These are phyloP conservation scores for Penicillium verhagenii DNA, from an alignment of 495 filamentous ascomycete species.

Conservation along the genomic window DNA sequence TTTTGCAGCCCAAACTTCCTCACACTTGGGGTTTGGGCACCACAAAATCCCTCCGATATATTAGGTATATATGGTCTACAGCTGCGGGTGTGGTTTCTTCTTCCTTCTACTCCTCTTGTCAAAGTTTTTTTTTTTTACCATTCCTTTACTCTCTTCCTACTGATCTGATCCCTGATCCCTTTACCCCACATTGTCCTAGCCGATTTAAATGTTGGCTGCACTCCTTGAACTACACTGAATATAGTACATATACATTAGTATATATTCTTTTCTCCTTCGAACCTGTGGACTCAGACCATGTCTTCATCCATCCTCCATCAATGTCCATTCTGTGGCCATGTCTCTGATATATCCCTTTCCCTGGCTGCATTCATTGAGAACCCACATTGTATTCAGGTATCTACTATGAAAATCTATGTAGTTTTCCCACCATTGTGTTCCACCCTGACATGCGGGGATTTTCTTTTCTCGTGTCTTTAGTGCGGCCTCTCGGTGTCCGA, in stretches of 20 bases:
- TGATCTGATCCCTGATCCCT: background rate
- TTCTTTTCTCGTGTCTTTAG: conserved; percentile 16
- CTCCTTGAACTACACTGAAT: background rate
- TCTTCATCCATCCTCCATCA: conserved; percentile 36
- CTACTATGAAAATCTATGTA: background rate
- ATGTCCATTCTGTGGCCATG: conserved; percentile 38
- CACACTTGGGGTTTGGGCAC: background rate
- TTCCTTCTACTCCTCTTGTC: background rate
- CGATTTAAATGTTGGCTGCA: background rate
- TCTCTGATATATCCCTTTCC: conserved; percentile 32
- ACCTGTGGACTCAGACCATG: conserved; percentile 20
- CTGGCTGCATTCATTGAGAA: conserved; percentile 33
- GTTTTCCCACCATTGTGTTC: background rate
- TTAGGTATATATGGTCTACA: background rate
- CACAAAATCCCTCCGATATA: background rate
- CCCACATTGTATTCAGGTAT: conserved; percentile 40
- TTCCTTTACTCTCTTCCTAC: background rate
- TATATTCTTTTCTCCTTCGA: background rate
- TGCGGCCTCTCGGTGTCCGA: conserved; percentile 41
- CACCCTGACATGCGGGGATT: conserved; percentile 7
- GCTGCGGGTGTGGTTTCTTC: background rate
- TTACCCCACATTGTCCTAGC: background rate
- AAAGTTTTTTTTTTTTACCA: background rate
- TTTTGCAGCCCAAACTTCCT: background rate
- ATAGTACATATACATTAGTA: background rate